phyloP scores from a whole-genome alignment of 2,329 filamentous ascomycete species.

The Ceratocystis cacaofunesta region DNA sequence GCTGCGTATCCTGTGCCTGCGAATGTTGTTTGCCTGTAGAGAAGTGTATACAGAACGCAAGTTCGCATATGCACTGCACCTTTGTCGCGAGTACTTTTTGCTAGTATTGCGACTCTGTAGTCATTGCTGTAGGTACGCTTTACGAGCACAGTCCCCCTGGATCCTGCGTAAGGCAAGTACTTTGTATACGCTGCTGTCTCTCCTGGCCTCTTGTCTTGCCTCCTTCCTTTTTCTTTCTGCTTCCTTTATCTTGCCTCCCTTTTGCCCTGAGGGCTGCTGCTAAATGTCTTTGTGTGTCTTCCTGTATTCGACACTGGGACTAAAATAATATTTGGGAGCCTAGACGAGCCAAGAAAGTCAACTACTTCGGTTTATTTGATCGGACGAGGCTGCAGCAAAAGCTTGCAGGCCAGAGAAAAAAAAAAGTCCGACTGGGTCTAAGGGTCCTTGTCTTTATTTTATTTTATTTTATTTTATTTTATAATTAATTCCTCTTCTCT shows the following conservation, averaged over 20 bases:
- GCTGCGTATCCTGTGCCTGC: not conserved
- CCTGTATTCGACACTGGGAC: not conserved
- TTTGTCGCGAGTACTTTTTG: not conserved
- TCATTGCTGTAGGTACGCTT: not conserved
- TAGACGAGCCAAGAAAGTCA: not conserved
- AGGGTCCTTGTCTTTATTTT: not conserved
- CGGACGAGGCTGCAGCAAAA: not conserved
- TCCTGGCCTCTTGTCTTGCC: not conserved
- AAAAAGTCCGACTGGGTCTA: not conserved
- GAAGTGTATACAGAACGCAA: not conserved
- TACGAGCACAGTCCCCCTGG: not conserved
- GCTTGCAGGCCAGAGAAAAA: not conserved
- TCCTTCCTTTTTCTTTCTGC: not conserved
- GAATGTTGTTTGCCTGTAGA: not conserved
- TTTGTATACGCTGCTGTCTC: not conserved
- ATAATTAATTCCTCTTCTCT: not conserved
- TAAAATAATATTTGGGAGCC: not conserved
- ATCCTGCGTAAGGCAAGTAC: not conserved
- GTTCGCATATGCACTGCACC: not conserved
- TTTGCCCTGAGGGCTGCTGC: not conserved
- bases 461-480: slow-evolving; percentile 7
- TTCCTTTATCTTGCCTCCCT: not conserved
- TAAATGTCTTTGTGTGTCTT: not conserved
- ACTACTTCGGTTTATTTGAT: not conserved
- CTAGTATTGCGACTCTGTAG: not conserved